These are phyloP conservation scores for Cinchona pubescens DNA, from an alignment of 257 asterid species.

Conservation along the genomic window DNA sequence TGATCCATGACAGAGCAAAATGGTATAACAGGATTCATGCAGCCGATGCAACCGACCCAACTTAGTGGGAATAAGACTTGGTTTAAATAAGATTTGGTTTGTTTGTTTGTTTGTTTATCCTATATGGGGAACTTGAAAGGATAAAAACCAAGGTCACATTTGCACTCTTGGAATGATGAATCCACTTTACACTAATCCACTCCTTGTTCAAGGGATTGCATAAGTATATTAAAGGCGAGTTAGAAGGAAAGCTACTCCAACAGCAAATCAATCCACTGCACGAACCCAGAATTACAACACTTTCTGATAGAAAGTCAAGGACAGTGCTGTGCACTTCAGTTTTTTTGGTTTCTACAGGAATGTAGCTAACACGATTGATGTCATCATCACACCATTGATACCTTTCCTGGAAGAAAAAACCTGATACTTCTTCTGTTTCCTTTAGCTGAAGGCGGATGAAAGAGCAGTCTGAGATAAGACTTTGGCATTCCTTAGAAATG, in stretches of 20 bases:
- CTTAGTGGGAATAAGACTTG: too few species aligned
- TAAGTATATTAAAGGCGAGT: constrained; percentile 34
- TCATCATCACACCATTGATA: constrained; percentile 37
- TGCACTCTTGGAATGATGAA: constrained; percentile 28
- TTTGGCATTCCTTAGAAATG: constrained; percentile 54
- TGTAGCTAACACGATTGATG: constrained; percentile 37
- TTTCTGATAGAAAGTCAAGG: constrained; percentile 57
- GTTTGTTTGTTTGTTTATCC: too few species aligned
- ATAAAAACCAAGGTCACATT: constrained; percentile 55
- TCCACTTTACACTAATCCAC: constrained; percentile 43
- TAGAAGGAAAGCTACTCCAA: constrained; percentile 45
- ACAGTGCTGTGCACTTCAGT: constrained; percentile 20
- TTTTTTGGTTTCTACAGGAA: constrained; percentile 29
- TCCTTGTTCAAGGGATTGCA: constrained; percentile 71
- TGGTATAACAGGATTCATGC: too few species aligned
- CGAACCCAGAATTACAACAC: constrained; percentile 40
- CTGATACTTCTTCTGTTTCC: constrained; percentile 36
- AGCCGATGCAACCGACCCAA: too few species aligned
- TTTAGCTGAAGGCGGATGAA: constrained; percentile 37
- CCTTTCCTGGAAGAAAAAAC: constrained; percentile 63
- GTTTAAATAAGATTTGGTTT: too few species aligned
- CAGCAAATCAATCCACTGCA: constrained; percentile 61
- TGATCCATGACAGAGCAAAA: too few species aligned
- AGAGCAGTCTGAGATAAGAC: constrained; percentile 48
- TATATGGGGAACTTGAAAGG: constrained; percentile 28